These are phyloP conservation scores for Gossypium herbaceum DNA, from an alignment of 345 rosid genomes.

Conservation along the genomic window DNA sequence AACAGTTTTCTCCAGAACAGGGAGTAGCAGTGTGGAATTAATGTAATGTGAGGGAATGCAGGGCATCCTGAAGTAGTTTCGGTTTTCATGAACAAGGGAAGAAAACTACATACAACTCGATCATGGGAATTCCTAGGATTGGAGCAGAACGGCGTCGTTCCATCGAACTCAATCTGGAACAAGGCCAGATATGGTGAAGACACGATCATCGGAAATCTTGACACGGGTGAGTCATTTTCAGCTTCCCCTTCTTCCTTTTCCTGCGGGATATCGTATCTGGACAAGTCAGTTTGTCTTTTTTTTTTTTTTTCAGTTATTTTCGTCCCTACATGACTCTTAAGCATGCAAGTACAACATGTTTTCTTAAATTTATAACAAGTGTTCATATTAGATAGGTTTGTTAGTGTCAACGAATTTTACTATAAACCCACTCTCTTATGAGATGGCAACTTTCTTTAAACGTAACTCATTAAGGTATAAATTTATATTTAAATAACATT, in stretches of 20 bases:
- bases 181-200: slow-evolving; percentile 75
- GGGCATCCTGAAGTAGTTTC: slow-evolving; percentile 81
- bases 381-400: no score
- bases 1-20: not conserved
- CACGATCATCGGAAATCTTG: slow-evolving; percentile 78
- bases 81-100: slow-evolving; percentile 60
- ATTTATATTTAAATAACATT: no score
- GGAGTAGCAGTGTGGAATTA: not conserved
- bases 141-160: slow-evolving; percentile 40
- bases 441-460: no score
- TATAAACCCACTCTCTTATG: no score
- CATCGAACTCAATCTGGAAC: slow-evolving; percentile 55
- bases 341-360: not conserved
- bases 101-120: slow-evolving; percentile 74
- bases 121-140: slow-evolving; percentile 88
- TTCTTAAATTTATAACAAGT: no score
- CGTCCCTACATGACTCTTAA: not conserved
- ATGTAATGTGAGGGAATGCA: slow-evolving; percentile 12
- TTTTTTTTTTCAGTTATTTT: not conserved
- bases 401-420: no score
- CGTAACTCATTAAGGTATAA: no score
- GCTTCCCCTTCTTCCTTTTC: not conserved
- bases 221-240: slow-evolving; percentile 49
- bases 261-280: not conserved
- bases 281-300: not conserved